These are phyloP conservation scores for Nitzschia palea DNA, from an alignment of 108 stramenopile genomes.

Conservation along the genomic window DNA sequence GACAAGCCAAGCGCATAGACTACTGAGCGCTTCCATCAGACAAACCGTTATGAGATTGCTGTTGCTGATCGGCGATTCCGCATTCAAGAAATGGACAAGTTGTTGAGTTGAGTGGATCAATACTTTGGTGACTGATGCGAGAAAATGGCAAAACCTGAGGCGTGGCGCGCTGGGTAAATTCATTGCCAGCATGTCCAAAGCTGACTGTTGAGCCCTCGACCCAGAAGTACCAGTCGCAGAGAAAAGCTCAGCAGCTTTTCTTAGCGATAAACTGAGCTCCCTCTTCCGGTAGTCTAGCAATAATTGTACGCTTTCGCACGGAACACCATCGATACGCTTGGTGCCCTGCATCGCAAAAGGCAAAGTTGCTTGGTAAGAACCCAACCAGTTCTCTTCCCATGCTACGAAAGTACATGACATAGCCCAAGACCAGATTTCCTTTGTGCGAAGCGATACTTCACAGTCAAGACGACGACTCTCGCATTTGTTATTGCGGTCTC, in stretches of 20 bases:
- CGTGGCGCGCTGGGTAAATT: conserved; percentile 32
- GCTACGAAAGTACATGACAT: conserved; percentile 29
- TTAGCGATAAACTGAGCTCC: conserved; percentile 15
- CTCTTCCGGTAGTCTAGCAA: not conserved
- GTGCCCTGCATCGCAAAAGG: not conserved
- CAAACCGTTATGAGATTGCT: not conserved
- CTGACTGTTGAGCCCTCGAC: not conserved
- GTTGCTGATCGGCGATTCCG: not conserved
- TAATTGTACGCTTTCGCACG: not conserved
- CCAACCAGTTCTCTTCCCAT: conserved; percentile 32
- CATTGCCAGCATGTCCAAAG: conserved; percentile 25
- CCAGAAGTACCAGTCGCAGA: not conserved
- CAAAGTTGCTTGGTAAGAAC: conserved; percentile 13
- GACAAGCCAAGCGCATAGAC: conserved; percentile 27
- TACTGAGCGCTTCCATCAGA: conserved; percentile 22
- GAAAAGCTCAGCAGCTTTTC: conserved; percentile 3
- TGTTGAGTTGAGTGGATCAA: conserved; percentile 1
- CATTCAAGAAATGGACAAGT: not conserved
- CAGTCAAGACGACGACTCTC: too few species aligned
- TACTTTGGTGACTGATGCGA: conserved; percentile 19
- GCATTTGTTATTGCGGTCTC: too few species aligned
- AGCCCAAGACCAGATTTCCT: conserved; percentile 35
- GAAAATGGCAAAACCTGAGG: conserved; percentile 19
- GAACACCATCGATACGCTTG: not conserved
- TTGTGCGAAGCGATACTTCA: conserved; percentile 12